phyloP scores from a whole-genome alignment of 306 rosid species.

The Quercus mongolica region DNA sequence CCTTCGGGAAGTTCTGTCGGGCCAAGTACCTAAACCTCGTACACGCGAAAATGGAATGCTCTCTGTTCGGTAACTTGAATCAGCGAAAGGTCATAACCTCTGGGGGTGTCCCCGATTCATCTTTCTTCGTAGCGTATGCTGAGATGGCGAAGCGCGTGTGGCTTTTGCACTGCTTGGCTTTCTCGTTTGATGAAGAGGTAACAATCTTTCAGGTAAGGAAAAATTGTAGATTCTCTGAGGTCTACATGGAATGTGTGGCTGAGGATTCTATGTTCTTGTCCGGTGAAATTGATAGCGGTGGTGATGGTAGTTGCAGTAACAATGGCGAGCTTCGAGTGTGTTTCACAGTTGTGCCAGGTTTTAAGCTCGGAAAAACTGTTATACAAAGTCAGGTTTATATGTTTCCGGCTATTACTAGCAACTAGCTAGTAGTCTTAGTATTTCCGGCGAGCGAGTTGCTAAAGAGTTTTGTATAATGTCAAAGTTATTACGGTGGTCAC shows the following conservation, averaged over 20 bases:
- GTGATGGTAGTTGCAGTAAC: not conserved
- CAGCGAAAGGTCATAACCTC: constrained; percentile 67
- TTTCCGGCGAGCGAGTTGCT: constrained; percentile 8
- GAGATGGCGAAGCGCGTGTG: constrained; percentile 83
- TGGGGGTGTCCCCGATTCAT: constrained; percentile 71
- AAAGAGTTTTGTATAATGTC: not conserved
- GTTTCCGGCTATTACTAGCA: constrained; percentile 28
- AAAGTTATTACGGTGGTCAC: not conserved
- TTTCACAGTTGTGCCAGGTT: constrained; percentile 91
- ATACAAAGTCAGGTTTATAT: constrained; percentile 81
- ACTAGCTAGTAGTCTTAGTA: no score
- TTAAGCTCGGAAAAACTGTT: constrained; percentile 61
- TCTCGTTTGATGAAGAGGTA: constrained; percentile 58
- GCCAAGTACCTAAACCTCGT: constrained; percentile 68
- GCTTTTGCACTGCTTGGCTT: constrained; percentile 66
- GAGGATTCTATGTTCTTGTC: constrained; percentile 36
- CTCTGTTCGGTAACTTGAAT: constrained; percentile 81
- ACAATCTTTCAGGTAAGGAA: constrained; percentile 65
- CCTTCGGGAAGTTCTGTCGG: constrained; percentile 50
- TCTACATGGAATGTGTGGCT: constrained; percentile 78
- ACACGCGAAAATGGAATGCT: constrained; percentile 95
- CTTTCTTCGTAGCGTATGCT: constrained; percentile 68
- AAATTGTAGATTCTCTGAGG: constrained; percentile 76
- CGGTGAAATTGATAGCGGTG: constrained; percentile 25
- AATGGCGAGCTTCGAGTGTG: constrained; percentile 41